A percentile compares a stretch with the other conserved stretches of the same genome.
phyloP scores from a whole-genome alignment of 106 monocot species.

The Ottelia alismoides region DNA sequence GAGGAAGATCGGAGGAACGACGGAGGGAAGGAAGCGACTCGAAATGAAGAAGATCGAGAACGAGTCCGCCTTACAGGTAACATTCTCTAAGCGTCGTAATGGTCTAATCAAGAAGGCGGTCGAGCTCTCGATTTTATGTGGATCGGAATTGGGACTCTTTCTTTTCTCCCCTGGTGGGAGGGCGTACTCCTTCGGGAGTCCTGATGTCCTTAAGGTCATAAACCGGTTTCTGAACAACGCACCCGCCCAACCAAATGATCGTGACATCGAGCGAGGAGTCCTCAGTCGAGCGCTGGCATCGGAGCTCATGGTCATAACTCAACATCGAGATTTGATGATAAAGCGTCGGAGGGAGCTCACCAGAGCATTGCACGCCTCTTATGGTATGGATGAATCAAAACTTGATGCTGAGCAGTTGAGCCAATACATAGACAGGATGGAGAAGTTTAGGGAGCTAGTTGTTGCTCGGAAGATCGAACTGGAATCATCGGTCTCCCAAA shows the following conservation, averaged over 20 bases:
- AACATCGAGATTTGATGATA: slow-evolving; percentile 2
- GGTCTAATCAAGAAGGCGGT: slow-evolving; percentile 18
- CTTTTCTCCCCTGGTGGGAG: slow-evolving; percentile 14
- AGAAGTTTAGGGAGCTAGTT: slow-evolving; percentile 1
- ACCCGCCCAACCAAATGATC: background rate
- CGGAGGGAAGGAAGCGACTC: slow-evolving; percentile 4
- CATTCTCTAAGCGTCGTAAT: slow-evolving; percentile 12
- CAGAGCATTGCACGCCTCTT: slow-evolving; percentile 3
- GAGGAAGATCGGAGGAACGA: no score
- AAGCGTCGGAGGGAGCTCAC: background rate
- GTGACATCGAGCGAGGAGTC: background rate
- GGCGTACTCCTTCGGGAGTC: slow-evolving; percentile 10
- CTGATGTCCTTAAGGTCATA: slow-evolving; percentile 2
- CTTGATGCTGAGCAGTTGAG: slow-evolving; percentile 5
- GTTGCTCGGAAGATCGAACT: no score
- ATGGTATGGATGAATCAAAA: background rate
- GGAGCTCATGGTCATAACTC: slow-evolving; percentile 3
- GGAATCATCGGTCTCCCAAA: no score
- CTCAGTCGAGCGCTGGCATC: background rate
- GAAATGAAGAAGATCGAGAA: slow-evolving; percentile 19
- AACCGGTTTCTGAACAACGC: slow-evolving; percentile 6
- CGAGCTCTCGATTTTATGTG: slow-evolving; percentile 14
- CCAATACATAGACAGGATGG: background rate
- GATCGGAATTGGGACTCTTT: slow-evolving; percentile 4
- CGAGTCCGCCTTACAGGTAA: slow-evolving; percentile 7